phyloP scores from a whole-genome alignment of 257 asterid genomes.

The Petunia axillaris region DNA sequence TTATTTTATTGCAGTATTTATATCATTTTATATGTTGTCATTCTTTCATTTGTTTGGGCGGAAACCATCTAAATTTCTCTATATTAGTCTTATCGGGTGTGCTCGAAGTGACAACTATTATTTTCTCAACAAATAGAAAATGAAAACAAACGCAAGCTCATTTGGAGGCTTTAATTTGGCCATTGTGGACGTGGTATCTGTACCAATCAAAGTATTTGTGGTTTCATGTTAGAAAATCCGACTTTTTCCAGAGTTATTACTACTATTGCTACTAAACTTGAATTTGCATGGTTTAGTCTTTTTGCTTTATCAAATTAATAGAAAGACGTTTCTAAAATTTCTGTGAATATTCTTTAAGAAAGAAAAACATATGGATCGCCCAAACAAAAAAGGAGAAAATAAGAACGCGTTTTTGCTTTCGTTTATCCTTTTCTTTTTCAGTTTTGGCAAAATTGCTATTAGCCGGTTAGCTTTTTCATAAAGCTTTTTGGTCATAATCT shows the following conservation, averaged over 20 bases:
- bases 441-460: slow-evolving; percentile 29
- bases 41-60: too few relatives aligned
- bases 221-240: neutral
- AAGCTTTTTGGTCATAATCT: slow-evolving; percentile 29
- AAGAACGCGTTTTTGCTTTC: slow-evolving; percentile 28
- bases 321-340: neutral
- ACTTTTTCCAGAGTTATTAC: neutral
- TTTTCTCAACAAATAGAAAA: neutral
- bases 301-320: neutral
- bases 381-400: neutral
- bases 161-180: slow-evolving; percentile 9
- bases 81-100: neutral
- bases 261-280: neutral
- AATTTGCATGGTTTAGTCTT: neutral
- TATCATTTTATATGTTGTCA: too few relatives aligned
- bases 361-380: neutral
- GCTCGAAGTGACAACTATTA: neutral
- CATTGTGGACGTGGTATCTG: slow-evolving; percentile 3
- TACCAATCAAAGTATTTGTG: slow-evolving; percentile 12
- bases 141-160: neutral
- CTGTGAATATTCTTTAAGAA: neutral
- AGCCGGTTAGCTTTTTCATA: slow-evolving; percentile 36
- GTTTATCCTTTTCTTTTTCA: neutral
- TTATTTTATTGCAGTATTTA: neutral
- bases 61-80: neutral